Evolutionary conservation across 768 basidiomycete species (phyloP), one percentile per base, ranked within the genome.

Genomic region (Lentinula raphanica): DNA sequence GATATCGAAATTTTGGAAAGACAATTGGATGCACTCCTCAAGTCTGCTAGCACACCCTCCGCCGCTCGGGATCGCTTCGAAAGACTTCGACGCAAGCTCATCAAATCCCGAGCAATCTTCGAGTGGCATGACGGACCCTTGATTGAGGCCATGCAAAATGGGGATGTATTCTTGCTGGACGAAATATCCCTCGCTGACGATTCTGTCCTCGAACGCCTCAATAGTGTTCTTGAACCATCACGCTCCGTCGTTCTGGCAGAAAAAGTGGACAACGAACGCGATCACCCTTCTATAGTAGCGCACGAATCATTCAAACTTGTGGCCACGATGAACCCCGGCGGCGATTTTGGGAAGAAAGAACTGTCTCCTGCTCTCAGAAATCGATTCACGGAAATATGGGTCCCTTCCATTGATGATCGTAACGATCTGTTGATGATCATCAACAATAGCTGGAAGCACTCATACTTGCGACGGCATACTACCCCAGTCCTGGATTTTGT

Each of bases 311-410:
- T 99, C 79, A 88, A 94, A 68, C 84, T 99, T 36, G 77, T 98
- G 0, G 94, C 97, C 2, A 98, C 97, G 2, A 99, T 99, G 97
- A 99, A 99, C 69, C 97, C 97, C 0, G 97, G 97, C 19, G 97
- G 97, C 13, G 97, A 99, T 67, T 98, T 95, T 65, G 97, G 97
- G 23, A 99, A 99, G 78, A 99, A 98, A 69, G 97, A 99, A 68
- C 76, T 99, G 2, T 98, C 97, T 1, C 96, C 95, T 31, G 97
- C 97, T 0, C 76, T 99, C 38, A 85, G 97, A 19, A 99, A 98
- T 72, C 85, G 97, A 4, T 99, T 99, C 73, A 99, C 97, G 3
- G 97, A 99, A 70, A 96, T 99, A 31, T 99, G 97, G 96, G 97
- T 99, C 0, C 95, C 96, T 3, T 75, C 86, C 17, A 82, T 98